Base-by-base conservation (phyloP, 495 filamentous ascomycete genomes). In the Penicillium samsonianum region DNA sequence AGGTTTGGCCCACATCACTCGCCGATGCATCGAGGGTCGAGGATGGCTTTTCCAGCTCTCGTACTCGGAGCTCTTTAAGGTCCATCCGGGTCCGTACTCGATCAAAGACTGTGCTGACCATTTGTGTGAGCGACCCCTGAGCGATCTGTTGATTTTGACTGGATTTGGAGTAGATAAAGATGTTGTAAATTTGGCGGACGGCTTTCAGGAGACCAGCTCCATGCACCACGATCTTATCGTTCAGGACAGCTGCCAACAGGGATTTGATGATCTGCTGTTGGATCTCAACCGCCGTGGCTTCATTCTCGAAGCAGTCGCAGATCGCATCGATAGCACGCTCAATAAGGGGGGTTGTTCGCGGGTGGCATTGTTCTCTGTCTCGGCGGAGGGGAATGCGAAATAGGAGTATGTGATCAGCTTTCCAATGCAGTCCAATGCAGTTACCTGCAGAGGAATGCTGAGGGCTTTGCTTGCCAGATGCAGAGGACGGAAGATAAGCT, bases 181-280 rank as follows among this genome's bases (percentile, higher is more conserved):
- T 93, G 71, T 97, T 99, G 79, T 99, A 99, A 45, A 96, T 94
- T 67, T 96, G 91, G 53, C 95, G 89, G 48, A 99, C 91, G n/a
- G 95, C 94, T 78, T 99, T 99, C 43, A 99, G 75, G 57, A 99
- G 80, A 58, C 95, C 95, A 43, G 94, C 93, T 51, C 95, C 95
- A 74, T 99, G 95, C 2, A 99, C 95, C 42, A 99, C 89, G 43
- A 96, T 92, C 71, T 98, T 98, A 74, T 99, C 95, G 62, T 98
- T 98, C 64, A 98, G 71, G 7, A 99, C 93, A 2, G 95, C 95
- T 19, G 95, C 92, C 25, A 99, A 79, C 55, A 99, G 77, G 0
- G 94, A 96, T 74, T 97, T 96, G 67, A 99, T 90, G 62, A 99
- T 99, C 73, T 99, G 95, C 62, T 97, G 81, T 70, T 99, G 94